Base-by-base conservation (phyloP, 2,329 filamentous ascomycete species). In the Leptographium procerum region DNA sequence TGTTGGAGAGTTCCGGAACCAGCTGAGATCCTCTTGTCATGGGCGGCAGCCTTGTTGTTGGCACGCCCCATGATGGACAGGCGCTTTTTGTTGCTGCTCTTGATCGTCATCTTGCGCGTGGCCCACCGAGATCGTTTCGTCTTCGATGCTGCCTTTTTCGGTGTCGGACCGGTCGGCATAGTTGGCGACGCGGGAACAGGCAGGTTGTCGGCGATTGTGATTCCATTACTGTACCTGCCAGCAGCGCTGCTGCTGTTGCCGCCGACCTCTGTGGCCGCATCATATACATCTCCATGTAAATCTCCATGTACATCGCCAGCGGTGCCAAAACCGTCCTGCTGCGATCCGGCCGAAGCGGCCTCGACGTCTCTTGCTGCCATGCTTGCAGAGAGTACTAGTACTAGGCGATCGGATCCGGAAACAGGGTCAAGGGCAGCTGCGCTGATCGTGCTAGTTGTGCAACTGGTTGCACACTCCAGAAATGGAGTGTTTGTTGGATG, bases 111-210 rank as follows among this genome's bases (percentile, higher is more conserved):
- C 70, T 90, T 89, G 68, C 91, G 89, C n/a, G 94, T 97, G 22
- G 94, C 92, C 94, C 94, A 97, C 84, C 94, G 82, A 71, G 94
- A 85, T 69, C 91, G 82, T 69, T 92, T 90, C 26, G 85, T 87
- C 58, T 69, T 65, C 55, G 55, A 24, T 1, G 47, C 36, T 1
- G 55, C 34, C 29, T 60, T 51, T 33, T 58, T 56, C 31, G 56
- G 13, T 13, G n/a, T 48, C 11, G 52, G n/a, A 10, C 40, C 13
- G 33, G 50, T 29, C 40, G 51, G 48, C 13, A 11, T 55, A 24
- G 58, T 52, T n/a, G 57, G 45, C 19, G 64, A 56, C 52, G 62
- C 65, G 65, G 73, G 71, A 56, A 63, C 57, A 31, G 63, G 64
- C 28, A 60, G 58, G 55, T 62, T 63, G 43, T 65, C 64, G 59